A percentile compares a stretch with the other conserved stretches of the same genome.
phyloP scores from a whole-genome alignment of 2,329 filamentous ascomycete genomes.

The Stachybotrys echinatus region DNA sequence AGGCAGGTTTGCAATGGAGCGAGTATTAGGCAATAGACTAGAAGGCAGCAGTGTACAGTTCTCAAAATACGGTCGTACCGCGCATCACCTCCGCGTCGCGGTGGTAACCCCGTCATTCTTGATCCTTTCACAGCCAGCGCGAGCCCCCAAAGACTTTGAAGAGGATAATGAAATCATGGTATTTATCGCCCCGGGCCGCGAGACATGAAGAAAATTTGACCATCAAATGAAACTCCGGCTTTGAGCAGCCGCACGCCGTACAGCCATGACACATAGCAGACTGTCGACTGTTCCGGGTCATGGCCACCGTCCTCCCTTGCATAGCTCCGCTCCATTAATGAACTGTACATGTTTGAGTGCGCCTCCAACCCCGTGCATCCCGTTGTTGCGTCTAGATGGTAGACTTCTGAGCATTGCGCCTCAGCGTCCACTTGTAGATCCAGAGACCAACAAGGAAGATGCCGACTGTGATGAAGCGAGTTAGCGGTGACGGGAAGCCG shows the following conservation, averaged over 20 bases:
- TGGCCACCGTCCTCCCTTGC: neutral
- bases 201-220: neutral
- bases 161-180: neutral
- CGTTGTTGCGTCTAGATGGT: conserved; percentile 14
- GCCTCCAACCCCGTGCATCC: too few species aligned
- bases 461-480: conserved; percentile 21
- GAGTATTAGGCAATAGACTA: conserved; percentile 27
- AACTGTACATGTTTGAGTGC: too few species aligned
- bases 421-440: conserved; percentile 23
- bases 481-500: conserved; percentile 14
- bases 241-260: neutral
- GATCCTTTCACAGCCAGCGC: too few species aligned
- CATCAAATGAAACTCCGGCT: neutral
- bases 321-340: too few species aligned
- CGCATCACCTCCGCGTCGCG: too few species aligned
- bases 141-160: neutral
- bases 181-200: neutral
- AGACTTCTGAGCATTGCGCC: conserved; percentile 27
- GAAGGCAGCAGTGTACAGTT: conserved; percentile 4
- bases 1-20: too few species aligned
- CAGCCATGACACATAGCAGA: neutral
- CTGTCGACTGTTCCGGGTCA: neutral
- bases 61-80: too few species aligned
- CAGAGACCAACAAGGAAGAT: conserved; percentile 22
- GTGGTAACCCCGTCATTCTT: too few species aligned